These are phyloP conservation scores for Lipomyces orientalis DNA, from an alignment of 805 yeast species.

Conservation along the genomic window DNA sequence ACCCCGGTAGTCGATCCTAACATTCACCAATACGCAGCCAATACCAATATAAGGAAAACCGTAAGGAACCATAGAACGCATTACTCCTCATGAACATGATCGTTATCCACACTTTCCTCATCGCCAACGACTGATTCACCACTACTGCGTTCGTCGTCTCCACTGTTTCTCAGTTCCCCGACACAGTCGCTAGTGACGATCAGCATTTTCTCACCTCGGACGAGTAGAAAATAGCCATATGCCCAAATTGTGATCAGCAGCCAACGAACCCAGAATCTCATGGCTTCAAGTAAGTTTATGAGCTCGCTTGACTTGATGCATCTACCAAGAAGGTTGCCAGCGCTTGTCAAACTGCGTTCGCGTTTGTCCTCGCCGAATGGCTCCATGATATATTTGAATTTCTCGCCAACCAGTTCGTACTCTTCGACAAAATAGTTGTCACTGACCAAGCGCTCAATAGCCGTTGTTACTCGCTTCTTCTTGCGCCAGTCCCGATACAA, in stretches of 20 bases:
- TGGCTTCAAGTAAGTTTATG: background rate
- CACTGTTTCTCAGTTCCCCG: background rate
- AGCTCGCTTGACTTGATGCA: constrained; percentile 5
- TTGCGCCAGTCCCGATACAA: constrained; percentile 22
- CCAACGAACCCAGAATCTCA: constrained; percentile 7
- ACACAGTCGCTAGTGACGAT: background rate
- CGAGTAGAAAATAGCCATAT: background rate
- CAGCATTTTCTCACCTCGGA: background rate
- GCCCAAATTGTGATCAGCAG: constrained; percentile 4
- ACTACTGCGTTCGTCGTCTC: background rate
- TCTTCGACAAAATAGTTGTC: constrained; percentile 16
- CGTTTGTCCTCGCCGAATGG: constrained; percentile 12
- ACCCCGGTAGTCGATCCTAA: background rate
- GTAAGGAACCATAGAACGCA: background rate
- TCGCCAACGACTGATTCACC: background rate
- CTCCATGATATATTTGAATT: constrained; percentile 13
- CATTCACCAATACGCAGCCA: background rate
- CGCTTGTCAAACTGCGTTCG: background rate
- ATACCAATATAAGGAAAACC: background rate
- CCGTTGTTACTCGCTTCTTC: background rate
- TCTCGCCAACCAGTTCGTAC: constrained; percentile 21
- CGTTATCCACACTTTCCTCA: background rate
- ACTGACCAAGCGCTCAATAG: constrained; percentile 1
- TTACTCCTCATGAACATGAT: background rate
- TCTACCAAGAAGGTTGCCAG: background rate